Base-by-base conservation (phyloP, 306 rosid species). In the Cucurbita moschata region DNA sequence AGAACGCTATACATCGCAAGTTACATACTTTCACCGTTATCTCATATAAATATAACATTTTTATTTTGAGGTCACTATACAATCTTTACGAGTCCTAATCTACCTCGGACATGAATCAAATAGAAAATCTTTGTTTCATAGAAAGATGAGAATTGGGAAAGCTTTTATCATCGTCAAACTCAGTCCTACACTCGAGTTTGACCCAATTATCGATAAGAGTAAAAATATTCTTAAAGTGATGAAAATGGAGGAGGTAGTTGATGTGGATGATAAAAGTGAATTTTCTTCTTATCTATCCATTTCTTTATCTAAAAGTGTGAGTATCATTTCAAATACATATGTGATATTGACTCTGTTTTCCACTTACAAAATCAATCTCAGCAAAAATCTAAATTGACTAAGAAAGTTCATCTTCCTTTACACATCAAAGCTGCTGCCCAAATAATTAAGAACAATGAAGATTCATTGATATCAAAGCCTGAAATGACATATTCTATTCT, bases 361-460 rank as follows among this genome's bases (percentile, higher is more conserved):
- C 71, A 42, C 72, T 44, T 44, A 10, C 72, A 19, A 18, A 30
- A 66, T 67, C 72, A 67, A 67, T 67, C 72, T 67, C 55, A 42
- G 0, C 16, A 12, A 3, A 18, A 46, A 6, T 67, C 15, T 10
- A 67, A 67, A 15, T 19, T 44, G 40, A 30, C 40, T 11, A 9
- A 18, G n/a, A 66, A 66, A 42, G 18, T 66, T 66, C 39, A 18
- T 44, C 8, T 44, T 44, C 38, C 54, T 66, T 65, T 43, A 43
- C 71, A 35, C 71, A n/a, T 18, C 71, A 65, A 42, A 65, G 71
- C 37, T 65, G 52, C 71, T 30, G 35, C 35, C 35, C 4, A 30
- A 30, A 30, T 30, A 30, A 30, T 30, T 30, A 30, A 30, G 35
- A 30, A 3, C 35, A 30, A 30, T 30, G 2, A 30, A 30, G 35